phyloP scores from a whole-genome alignment of 352 stramenopile genomes.

The Globisporangium canariense region DNA sequence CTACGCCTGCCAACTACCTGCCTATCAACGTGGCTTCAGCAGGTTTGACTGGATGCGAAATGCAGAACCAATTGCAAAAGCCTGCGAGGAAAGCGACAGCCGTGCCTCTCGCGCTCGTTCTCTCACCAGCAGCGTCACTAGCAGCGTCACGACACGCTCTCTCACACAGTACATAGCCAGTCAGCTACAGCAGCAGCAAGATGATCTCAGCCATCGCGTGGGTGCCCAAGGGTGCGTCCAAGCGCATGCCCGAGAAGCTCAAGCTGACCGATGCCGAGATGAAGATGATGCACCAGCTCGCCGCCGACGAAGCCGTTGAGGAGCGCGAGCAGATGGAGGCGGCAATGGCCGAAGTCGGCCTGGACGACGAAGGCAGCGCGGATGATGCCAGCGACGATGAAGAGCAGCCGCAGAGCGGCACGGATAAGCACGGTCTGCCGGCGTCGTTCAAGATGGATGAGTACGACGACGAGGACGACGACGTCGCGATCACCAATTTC shows the following conservation, averaged over 20 bases:
- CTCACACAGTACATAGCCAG: constrained; percentile 8
- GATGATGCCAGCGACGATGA: constrained; percentile 10
- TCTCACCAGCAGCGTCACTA: background rate
- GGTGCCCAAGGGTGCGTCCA: constrained; percentile 51
- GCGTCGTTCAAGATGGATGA: constrained; percentile 85
- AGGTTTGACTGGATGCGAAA: constrained; percentile 17
- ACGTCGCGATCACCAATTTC: constrained; percentile 80
- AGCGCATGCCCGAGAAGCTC: constrained; percentile 79
- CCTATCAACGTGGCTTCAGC: constrained; percentile 13
- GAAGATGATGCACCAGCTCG: constrained; percentile 74
- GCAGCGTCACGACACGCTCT: background rate
- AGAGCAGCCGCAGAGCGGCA: constrained; percentile 22
- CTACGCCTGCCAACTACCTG: background rate
- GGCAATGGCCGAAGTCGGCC: constrained; percentile 47
- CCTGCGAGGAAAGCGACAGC: constrained; percentile 12
- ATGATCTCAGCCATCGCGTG: constrained; percentile 66
- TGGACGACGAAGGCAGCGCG: constrained; percentile 29
- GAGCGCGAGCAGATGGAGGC: constrained; percentile 55
- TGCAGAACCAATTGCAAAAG: constrained; percentile 16
- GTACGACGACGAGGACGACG: constrained; percentile 86
- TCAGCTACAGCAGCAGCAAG: background rate
- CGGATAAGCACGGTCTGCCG: constrained; percentile 50
- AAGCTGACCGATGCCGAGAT: constrained; percentile 83
- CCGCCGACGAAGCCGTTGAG: constrained; percentile 67
- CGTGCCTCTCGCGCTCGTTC: background rate